A percentile compares a stretch with the other conserved stretches of the same genome.
Evolutionary conservation across 441 rosid species (phyloP).

Genomic region (Mallotus japonicus): DNA sequence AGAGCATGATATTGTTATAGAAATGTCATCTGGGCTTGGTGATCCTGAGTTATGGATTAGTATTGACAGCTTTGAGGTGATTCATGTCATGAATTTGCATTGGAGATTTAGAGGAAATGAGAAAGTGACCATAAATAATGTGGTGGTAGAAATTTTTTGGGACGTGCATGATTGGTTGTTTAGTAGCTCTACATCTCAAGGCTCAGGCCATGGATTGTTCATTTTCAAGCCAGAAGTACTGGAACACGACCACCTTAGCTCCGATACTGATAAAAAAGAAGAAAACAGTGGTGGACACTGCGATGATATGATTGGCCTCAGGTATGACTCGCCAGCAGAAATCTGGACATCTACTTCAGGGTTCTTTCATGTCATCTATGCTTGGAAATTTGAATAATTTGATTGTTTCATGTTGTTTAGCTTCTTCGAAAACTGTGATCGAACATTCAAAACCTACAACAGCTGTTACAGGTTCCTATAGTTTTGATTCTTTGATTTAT

Average conservation of each 20-base stretch:
- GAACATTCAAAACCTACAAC: no score
- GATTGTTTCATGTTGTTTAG: not conserved
- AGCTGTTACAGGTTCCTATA: no score
- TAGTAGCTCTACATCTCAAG: constrained; percentile 21
- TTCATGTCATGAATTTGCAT: constrained; percentile 57
- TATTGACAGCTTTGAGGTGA: constrained; percentile 49
- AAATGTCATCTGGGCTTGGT: constrained; percentile 49
- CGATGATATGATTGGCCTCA: constrained; percentile 8
- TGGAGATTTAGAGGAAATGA: constrained; percentile 90
- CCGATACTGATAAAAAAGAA: not conserved
- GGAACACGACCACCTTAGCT: not conserved
- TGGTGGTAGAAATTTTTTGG: constrained; percentile 57
- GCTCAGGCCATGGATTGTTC: constrained; percentile 54
- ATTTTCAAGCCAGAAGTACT: constrained; percentile 47
- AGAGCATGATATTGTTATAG: constrained; percentile 61
- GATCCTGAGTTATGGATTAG: constrained; percentile 82
- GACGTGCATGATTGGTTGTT: constrained; percentile 87
- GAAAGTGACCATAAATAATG: constrained; percentile 40
- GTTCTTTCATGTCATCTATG: constrained; percentile 60
- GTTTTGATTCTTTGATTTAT: no score
- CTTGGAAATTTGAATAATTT: constrained; percentile 48
- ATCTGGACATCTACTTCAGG: constrained; percentile 25
- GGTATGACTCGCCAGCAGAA: not conserved
- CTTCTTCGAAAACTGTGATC: not conserved
- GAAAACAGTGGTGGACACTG: constrained; percentile 1